Conservation (phyloP, 2,329 filamentous ascomycete species). For the Alternaria viburni region DNA sequence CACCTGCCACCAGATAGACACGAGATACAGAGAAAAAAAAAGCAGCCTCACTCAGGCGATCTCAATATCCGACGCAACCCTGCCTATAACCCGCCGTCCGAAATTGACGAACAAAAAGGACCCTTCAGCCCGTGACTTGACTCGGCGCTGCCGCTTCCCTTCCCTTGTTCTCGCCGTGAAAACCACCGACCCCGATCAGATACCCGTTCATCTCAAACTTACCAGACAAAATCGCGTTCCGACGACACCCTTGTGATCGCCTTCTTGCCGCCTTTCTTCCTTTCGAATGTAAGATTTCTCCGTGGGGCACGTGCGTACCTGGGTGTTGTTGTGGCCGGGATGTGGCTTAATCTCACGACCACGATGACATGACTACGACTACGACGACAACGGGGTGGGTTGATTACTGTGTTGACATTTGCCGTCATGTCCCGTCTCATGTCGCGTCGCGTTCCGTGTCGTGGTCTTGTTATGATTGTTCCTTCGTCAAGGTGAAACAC, state of each 20-base stretch:
- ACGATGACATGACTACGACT: neutral
- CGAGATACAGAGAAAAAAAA: neutral
- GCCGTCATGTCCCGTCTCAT: neutral
- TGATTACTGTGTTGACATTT: neutral
- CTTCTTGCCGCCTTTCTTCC: neutral
- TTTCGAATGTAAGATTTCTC: neutral
- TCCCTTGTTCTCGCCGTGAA: neutral
- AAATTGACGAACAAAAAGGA: neutral
- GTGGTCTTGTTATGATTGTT: neutral
- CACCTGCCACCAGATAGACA: neutral
- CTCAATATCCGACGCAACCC: neutral
- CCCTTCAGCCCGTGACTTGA: neutral
- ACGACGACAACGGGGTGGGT: neutral
- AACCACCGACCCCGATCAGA: neutral
- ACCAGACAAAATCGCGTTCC: neutral
- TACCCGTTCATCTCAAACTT: neutral
- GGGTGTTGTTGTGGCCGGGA: neutral
- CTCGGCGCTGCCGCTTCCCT: neutral
- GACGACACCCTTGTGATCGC: neutral
- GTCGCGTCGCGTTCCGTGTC: neutral
- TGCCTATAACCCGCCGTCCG: neutral
- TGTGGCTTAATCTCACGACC: neutral
- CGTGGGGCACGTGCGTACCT: neutral
- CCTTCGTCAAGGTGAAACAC: neutral
- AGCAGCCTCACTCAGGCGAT: neutral